Evolutionary conservation across 202 grass and related monocot genomes (phyloP), one percentile per base, ranked within the genome.

Genomic region (Musa balbisiana): DNA sequence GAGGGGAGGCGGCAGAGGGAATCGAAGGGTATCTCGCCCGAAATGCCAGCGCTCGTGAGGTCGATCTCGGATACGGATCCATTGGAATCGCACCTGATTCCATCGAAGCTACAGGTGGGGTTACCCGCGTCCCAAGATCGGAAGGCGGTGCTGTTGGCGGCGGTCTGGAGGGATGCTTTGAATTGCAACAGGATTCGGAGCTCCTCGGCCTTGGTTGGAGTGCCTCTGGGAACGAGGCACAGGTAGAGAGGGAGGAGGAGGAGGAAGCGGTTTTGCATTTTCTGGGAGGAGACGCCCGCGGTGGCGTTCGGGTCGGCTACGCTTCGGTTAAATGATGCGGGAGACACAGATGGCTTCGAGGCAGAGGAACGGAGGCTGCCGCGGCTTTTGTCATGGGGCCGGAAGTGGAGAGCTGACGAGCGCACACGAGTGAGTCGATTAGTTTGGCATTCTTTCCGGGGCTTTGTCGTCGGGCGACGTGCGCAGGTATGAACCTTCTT

Each of bases 1-100:
- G 73, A 43, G 27, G 73, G 27, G 17, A 75, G 73, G 16, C 9
- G 73, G 17, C 73, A 75, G 14, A 75, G 17, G 29, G 24, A 19
- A 19, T 54, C 24, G 24, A 74, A 74, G 5, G 22, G 53, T 22
- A 74, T 25, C 24, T 54, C 53, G 14, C 72, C 72, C 2, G 23
- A 29, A 19, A 74, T 16, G 15, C 72, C 23, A 2, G 4, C 15
- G 11, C 11, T 52, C 2, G 72, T 56, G 20, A 74, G 72, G 53
- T 55, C 72, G 16, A 74, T 74, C 53, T 74, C 72, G 24, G 72
- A 74, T 0, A 74, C 72, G 4, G 53, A 74, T 20, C 72, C 51
- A 22, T 12, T 9, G 23, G 72, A 29, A 54, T 58, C 53, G 5
- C 72, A 74, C 53, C 19, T 58, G 53, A 74, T 10, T 6, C 72